A percentile compares a stretch with the other conserved stretches of the same genome.
These are phyloP conservation scores for Claviceps sorghi DNA, from an alignment of 2,329 filamentous ascomycete species.

Conservation along the genomic window DNA sequence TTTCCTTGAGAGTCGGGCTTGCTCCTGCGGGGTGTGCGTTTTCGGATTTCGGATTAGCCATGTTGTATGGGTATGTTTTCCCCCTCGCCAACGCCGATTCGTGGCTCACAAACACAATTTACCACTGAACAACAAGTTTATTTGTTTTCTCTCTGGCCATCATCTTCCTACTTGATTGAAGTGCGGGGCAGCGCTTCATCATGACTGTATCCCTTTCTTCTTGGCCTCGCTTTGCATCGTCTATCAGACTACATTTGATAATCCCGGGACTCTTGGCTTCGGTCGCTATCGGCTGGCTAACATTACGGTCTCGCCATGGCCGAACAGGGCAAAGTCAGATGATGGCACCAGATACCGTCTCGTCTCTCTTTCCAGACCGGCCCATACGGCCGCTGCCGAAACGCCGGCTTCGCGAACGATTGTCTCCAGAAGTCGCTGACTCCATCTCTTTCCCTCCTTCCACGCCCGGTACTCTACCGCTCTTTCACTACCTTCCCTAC, in stretches of 20 bases:
- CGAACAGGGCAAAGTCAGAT: slow-evolving; percentile 30
- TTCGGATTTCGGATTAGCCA: slow-evolving; percentile 4
- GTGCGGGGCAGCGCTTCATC: slow-evolving; percentile 3
- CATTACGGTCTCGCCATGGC: slow-evolving; percentile 8
- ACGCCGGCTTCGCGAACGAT: slow-evolving; percentile 70
- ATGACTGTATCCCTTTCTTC: slow-evolving; percentile 1
- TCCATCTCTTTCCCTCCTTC: slow-evolving; percentile 70
- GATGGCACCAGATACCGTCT: slow-evolving; percentile 62
- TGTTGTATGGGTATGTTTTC: slow-evolving; percentile 27
- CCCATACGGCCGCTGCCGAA: slow-evolving; percentile 87
- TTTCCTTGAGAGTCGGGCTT: slow-evolving; percentile 7
- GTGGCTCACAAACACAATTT: background rate
- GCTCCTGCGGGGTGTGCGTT: slow-evolving; percentile 9
- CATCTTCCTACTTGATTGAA: slow-evolving; percentile 1
- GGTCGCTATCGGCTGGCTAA: slow-evolving; percentile 16
- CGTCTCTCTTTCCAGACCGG: slow-evolving; percentile 71
- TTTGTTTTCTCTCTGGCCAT: background rate
- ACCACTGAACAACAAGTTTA: background rate
- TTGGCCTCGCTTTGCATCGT: slow-evolving; percentile 2
- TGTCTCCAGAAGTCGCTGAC: slow-evolving; percentile 72
- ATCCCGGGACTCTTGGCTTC: slow-evolving; percentile 7
- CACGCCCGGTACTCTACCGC: slow-evolving; percentile 52
- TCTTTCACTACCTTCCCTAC: slow-evolving; percentile 52
- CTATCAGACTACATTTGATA: slow-evolving; percentile 4
- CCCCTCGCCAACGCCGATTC: slow-evolving; percentile 6